phyloP scores from a whole-genome alignment of 768 basidiomycete genomes.

The Hortiboletus flavorubellus region DNA sequence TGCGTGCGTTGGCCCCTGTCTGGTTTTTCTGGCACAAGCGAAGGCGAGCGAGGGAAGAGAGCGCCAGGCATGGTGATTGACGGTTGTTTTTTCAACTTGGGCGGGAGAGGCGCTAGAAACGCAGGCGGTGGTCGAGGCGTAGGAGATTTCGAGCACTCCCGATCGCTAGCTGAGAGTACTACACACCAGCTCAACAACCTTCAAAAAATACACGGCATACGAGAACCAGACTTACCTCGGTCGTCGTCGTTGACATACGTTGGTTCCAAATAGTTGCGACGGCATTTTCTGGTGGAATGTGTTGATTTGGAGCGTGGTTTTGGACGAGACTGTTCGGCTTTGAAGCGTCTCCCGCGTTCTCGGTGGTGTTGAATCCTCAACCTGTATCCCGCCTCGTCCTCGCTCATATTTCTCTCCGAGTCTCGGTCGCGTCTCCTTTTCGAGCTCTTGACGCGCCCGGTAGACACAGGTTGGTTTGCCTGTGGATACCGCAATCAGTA shows the following conservation, averaged over 20 bases:
- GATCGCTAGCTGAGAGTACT: conserved; percentile 23
- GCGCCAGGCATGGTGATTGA: conserved; percentile 76
- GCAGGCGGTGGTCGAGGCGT: conserved; percentile 4
- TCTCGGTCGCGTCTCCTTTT: conserved; percentile 7
- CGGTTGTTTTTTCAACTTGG: conserved; percentile 29
- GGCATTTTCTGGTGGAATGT: conserved; percentile 4
- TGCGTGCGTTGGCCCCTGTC: background rate
- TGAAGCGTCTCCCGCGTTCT: conserved; percentile 10
- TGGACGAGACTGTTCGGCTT: conserved; percentile 2
- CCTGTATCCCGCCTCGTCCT: conserved; percentile 11
- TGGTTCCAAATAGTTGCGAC: background rate
- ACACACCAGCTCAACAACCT: conserved; percentile 4
- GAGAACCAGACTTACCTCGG: conserved; percentile 18
- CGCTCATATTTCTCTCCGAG: conserved; percentile 10
- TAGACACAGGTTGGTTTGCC: conserved; percentile 15
- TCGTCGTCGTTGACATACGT: conserved; percentile 9
- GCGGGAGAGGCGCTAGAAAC: conserved; percentile 30
- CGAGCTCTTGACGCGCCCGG: conserved; percentile 6
- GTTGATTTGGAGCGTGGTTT: conserved; percentile 24
- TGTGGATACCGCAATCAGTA: conserved; percentile 11
- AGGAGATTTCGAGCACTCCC: conserved; percentile 23
- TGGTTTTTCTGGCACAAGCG: conserved; percentile 47
- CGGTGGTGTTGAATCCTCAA: conserved; percentile 6
- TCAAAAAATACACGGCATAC: background rate
- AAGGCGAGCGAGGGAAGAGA: conserved; percentile 69